phyloP scores from a whole-genome alignment of 2,329 filamentous ascomycete species.

The Cladobotryum protrusum region DNA sequence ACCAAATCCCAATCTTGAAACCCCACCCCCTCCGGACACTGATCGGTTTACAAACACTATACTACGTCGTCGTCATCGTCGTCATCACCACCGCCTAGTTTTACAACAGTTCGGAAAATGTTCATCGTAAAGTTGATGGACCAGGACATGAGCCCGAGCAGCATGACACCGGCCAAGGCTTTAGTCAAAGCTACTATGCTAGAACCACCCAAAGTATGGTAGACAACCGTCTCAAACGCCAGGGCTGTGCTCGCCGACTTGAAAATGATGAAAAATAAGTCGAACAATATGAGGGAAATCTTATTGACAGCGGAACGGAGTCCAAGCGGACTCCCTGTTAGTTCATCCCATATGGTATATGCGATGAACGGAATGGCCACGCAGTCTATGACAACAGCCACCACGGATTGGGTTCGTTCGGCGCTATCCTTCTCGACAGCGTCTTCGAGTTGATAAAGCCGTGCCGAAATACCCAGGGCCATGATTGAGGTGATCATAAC shows the following conservation, averaged over 20 bases:
- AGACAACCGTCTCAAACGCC: constrained; percentile 77
- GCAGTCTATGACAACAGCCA: constrained; percentile 84
- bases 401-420: constrained; percentile 71
- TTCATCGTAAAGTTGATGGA: constrained; percentile 83
- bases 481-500: constrained; percentile 78
- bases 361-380: constrained; percentile 84
- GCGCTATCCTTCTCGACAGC: constrained; percentile 34
- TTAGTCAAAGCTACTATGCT: constrained; percentile 51
- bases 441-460: constrained; percentile 60
- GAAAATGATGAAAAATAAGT: constrained; percentile 96
- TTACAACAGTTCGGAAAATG: constrained; percentile 63
- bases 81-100: constrained; percentile 52
- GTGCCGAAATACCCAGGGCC: constrained; percentile 70
- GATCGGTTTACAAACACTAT: no score
- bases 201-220: constrained; percentile 34
- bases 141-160: constrained; percentile 84
- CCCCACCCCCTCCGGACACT: no score
- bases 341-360: constrained; percentile 96
- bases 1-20: no score
- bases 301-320: constrained; percentile 79
- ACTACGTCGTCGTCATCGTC: constrained; percentile 13
- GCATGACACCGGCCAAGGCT: constrained; percentile 69
- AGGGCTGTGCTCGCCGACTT: constrained; percentile 88
- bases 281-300: constrained; percentile 80
- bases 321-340: constrained; percentile 86